Conservation (phyloP, 2,329 filamentous ascomycete genomes). For the Didymella exigua region DNA sequence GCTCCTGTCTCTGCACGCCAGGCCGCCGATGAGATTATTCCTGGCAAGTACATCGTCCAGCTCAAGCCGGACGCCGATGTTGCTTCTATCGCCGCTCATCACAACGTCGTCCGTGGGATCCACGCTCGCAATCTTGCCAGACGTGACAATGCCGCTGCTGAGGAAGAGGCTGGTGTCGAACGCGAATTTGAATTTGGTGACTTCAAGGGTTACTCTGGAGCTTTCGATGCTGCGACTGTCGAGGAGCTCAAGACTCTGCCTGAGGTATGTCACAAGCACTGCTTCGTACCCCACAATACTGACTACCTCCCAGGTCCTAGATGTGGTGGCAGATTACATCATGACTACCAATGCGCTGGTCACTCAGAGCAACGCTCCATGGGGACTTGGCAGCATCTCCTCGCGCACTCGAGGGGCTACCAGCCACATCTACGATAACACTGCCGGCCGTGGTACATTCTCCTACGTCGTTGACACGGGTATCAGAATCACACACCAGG, state of each 20-base stretch:
- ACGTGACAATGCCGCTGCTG: constrained; percentile 19
- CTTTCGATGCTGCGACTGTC: constrained; percentile 38
- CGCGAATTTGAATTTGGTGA: constrained; percentile 36
- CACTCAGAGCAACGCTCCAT: constrained; percentile 31
- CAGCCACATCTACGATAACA: constrained; percentile 36
- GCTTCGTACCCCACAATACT: neutral
- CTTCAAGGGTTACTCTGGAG: constrained; percentile 42
- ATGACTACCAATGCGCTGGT: constrained; percentile 31
- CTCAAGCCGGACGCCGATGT: constrained; percentile 45
- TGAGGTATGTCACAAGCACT: constrained; percentile 24
- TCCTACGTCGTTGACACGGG: constrained; percentile 70
- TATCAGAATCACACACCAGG: constrained; percentile 59
- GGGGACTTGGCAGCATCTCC: constrained; percentile 41
- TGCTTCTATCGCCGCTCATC: constrained; percentile 32
- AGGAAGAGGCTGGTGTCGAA: constrained; percentile 30
- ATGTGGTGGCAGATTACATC: constrained; percentile 35
- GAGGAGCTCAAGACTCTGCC: constrained; percentile 36
- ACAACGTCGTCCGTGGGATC: constrained; percentile 36
- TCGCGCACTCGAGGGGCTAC: constrained; percentile 25
- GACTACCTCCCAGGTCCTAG: constrained; percentile 24
- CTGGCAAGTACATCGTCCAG: constrained; percentile 53
- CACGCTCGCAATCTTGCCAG: constrained; percentile 36
- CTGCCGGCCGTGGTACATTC: constrained; percentile 34
- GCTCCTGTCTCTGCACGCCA: constrained; percentile 24
- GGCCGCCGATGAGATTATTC: constrained; percentile 36